Base-by-base conservation (phyloP, 179 eudicot genomes). In the Beta lomatogona region DNA sequence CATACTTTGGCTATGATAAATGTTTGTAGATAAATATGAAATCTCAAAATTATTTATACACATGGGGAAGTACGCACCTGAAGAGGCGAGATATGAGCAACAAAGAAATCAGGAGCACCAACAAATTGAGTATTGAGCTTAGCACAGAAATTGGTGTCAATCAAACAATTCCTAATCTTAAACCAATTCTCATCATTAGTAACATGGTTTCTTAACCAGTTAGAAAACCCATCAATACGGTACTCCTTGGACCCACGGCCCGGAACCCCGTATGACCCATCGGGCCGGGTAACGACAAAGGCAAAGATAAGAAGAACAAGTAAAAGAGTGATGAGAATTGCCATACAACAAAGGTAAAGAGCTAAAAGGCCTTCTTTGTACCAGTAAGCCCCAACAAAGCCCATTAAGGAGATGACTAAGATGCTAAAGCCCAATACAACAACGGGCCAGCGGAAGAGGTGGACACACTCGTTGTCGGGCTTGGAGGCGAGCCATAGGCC, bases 401-500 rank as follows among this genome's bases (percentile, higher is more conserved):
- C 99, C 13, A 89, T 67, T 25, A 94, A 82, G 61, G 98, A 83
- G 70, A 96, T 90, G 63, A 92, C 69, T 45, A 96, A 77, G 61
- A 96, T 68, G 19, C 88, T 80, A 68, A 94, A 63, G 19, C 99
- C 99, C 8, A 92, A 66, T 70, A 91, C 75, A 54, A 91, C 86
- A 28, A 96, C 84, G 11, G 98, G 98, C 90, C 92, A 96, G 0
- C 99, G 91, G 83, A 96, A 92, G 77, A 95, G 82, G 71, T 83
- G 94, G 90, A 94, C 86, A 84, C 99, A 96, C 79, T 85, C 93
- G 87, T 92, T 94, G 91, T 92, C 98, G 73, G 94, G 91, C 80
- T 94, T 91, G 4, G 97, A 89, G 18, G 99, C 96, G 0, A 96
- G 90, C 98, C 98, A 96, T 52, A 94, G 86, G 53, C 96, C 99